A percentile compares a stretch with the other conserved stretches of the same genome.
Conservation (phyloP, 78 protist species). For the Monosiga brevicollis region DNA sequence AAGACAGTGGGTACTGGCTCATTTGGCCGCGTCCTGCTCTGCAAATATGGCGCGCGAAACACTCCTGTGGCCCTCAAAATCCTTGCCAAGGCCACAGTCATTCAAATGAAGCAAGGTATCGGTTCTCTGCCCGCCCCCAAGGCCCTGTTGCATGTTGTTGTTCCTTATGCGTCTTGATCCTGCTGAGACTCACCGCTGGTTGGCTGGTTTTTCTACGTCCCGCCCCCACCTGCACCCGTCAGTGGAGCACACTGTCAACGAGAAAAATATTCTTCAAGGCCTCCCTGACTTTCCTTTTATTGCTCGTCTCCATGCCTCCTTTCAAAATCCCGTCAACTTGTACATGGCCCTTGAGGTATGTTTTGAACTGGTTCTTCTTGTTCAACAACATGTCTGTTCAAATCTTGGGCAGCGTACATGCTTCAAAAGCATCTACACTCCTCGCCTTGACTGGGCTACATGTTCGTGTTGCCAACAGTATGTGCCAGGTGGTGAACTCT, state of each 20-base stretch:
- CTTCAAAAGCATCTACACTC: not conserved
- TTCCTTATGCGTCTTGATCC: not conserved
- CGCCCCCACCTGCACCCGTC: not conserved
- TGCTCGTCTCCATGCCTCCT: not conserved
- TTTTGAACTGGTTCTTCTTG: not conserved
- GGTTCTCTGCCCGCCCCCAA: not conserved
- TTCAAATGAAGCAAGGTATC: conserved; percentile 10
- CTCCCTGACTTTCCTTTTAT: conserved; percentile 17
- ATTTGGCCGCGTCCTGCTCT: conserved; percentile 28
- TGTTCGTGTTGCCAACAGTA: conserved; percentile 49
- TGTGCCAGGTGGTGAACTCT: conserved; percentile 82
- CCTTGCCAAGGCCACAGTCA: conserved; percentile 18
- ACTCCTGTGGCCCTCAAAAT: not conserved
- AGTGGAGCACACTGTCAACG: conserved; percentile 34
- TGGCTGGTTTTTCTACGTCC: not conserved
- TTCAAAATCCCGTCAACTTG: conserved; percentile 4
- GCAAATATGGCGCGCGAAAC: not conserved
- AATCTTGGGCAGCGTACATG: not conserved
- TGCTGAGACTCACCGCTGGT: too few species aligned
- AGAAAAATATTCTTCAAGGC: conserved; percentile 9
- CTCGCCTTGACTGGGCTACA: conserved; percentile 10
- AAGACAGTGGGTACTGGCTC: conserved; percentile 40
- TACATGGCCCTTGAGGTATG: conserved; percentile 29
- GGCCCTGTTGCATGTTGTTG: not conserved
- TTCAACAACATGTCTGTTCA: not conserved